Conservation (phyloP, 306 rosid species). For the Cucumis sativus region Cucumber_9930_V3 NC_026657.2:20683001-20683500, state of each 20-base stretch:
- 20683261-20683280: background rate
- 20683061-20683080: constrained; percentile 98
- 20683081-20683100: constrained; percentile 31
- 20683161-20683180: background rate
- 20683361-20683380: background rate
- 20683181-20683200: background rate
- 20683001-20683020: constrained; percentile 74
- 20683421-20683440: background rate
- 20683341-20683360: background rate
- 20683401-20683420: background rate
- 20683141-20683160: constrained; percentile 5
- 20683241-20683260: background rate
- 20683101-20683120: background rate
- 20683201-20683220: background rate
- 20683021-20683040: constrained; percentile 73
- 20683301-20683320: background rate
- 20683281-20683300: background rate
- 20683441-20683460: background rate
- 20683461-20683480: background rate
- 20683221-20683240: background rate
- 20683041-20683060: constrained; percentile 68
- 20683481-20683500: background rate
- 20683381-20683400: background rate
- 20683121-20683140: background rate
- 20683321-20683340: background rate